Percentiles rank a stretch among this genome's conserved stretches.
Conservation (phyloP, 208 protist species). For the Angomonas desouzai region DNA sequence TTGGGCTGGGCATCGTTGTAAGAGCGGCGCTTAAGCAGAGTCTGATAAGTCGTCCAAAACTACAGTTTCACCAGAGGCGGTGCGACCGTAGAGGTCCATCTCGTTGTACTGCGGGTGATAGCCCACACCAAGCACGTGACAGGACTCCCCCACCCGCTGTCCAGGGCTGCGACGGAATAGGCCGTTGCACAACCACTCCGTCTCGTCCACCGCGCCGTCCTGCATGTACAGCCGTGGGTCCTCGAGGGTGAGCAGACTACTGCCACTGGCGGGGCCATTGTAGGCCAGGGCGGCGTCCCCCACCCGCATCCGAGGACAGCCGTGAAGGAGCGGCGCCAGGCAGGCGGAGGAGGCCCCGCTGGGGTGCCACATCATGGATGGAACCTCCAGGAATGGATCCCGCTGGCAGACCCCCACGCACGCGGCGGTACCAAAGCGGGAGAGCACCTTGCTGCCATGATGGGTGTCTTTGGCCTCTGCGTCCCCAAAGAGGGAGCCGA, state of each 20-base stretch:
- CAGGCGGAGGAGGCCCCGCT: conserved; percentile 66
- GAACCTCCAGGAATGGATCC: conserved; percentile 19
- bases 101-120: conserved; percentile 42
- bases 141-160: conserved; percentile 17
- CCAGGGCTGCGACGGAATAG: conserved; percentile 67
- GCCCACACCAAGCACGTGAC: conserved; percentile 49
- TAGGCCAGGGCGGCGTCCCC: conserved; percentile 59
- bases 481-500: conserved; percentile 25
- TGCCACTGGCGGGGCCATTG: conserved; percentile 58
- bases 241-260: conserved; percentile 37
- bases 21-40: background rate
- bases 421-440: conserved; percentile 70
- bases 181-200: conserved; percentile 65
- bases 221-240: conserved; percentile 70
- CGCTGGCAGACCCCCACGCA: conserved; percentile 48
- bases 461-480: conserved; percentile 26
- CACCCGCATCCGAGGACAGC: conserved; percentile 39
- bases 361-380: conserved; percentile 68
- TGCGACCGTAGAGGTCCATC: conserved; percentile 64
- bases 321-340: conserved; percentile 60
- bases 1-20: too few relatives aligned
- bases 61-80: conserved; percentile 19
- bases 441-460: conserved; percentile 73
- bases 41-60: conserved; percentile 27
- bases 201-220: conserved; percentile 26